A percentile compares a stretch with the other conserved stretches of the same genome.
Conservation (phyloP, 1,284 basidiomycete species). For the Ustilago sp. region DNA sequence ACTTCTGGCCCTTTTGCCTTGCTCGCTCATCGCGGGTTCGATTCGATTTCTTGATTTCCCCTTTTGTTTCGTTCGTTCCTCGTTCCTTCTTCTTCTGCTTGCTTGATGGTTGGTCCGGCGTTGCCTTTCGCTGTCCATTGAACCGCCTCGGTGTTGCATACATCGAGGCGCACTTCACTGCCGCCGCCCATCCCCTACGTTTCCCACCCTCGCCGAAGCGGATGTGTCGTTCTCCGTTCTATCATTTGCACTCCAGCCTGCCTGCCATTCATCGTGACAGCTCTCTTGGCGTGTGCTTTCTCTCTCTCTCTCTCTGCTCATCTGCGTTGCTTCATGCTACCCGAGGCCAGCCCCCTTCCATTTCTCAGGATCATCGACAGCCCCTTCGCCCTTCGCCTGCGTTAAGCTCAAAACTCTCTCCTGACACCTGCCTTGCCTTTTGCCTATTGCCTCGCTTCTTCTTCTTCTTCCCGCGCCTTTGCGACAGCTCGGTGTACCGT, state of each 20-base stretch:
- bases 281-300: slow-evolving; percentile 17
- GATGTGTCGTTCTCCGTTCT: slow-evolving; percentile 8
- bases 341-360: slow-evolving; percentile 31
- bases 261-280: slow-evolving; percentile 6
- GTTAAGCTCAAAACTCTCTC: slow-evolving; percentile 9
- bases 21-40: neutral
- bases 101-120: slow-evolving; percentile 25
- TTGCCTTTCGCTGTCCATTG: slow-evolving; percentile 12
- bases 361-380: slow-evolving; percentile 17
- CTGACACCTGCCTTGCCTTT: slow-evolving; percentile 25
- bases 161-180: slow-evolving; percentile 5
- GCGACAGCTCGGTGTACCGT: slow-evolving; percentile 9
- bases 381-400: slow-evolving; percentile 21
- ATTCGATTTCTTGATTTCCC: neutral
- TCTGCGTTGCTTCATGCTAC: slow-evolving; percentile 17
- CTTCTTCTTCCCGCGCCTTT: slow-evolving; percentile 9
- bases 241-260: neutral
- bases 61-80: slow-evolving; percentile 1
- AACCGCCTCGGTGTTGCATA: slow-evolving; percentile 13
- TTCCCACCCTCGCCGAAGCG: slow-evolving; percentile 41
- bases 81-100: neutral
- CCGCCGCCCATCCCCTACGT: slow-evolving; percentile 7
- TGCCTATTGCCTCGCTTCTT: slow-evolving; percentile 5
- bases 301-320: neutral
- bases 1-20: neutral